Base-by-base conservation (phyloP, 75 land plant species). In the Larix kaempferi region DNA sequence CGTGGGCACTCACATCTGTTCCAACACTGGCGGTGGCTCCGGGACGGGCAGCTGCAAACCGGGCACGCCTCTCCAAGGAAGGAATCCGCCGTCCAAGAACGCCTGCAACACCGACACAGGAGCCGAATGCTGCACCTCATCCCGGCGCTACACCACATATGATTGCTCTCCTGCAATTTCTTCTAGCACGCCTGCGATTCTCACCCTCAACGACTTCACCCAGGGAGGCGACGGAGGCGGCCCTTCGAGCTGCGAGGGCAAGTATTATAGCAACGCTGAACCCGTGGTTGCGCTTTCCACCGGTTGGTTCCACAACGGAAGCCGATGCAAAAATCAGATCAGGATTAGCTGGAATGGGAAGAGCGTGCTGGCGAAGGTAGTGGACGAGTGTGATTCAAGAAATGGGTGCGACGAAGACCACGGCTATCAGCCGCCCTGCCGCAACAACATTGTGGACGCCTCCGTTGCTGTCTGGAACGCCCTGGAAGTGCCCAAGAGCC, bases 331-430 rank as follows among this genome's bases (percentile, higher is more conserved):
- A 6, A 74, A 86, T 7, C 58, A 71, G 39, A 84, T 91, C 16
- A 82, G 29, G 1, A 89, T 91, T 55, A 57, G 16, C 0, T 80
- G 63, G 3, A 88, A 91, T 49, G 92, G 88, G 25, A 71, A 57
- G 10, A 82, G 75, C 19, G 75, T 80, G 17, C 49, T 17, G 67
- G 91, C 91, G 3, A 84, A 26, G 78, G 91, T 87, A 22, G 89
- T 89, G 14, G 91, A 91, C 62, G 91, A 91, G 66, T 91, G 92
- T 74, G 91, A 91, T 73, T 88, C 92, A 0, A 49, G 69, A 1
- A 29, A 64, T 27, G 91, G 91, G 15, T 90, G 92, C 56, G 90
- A 90, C 56, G 56, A 14, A 0, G 88, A 88, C 5, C 90, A 90
- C 75, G 88, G 73, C 16, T 82, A 37, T 22, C 88, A 90, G 78